Conservation (phyloP, 495 filamentous ascomycete genomes). For the Aspergillus leporis region DNA sequence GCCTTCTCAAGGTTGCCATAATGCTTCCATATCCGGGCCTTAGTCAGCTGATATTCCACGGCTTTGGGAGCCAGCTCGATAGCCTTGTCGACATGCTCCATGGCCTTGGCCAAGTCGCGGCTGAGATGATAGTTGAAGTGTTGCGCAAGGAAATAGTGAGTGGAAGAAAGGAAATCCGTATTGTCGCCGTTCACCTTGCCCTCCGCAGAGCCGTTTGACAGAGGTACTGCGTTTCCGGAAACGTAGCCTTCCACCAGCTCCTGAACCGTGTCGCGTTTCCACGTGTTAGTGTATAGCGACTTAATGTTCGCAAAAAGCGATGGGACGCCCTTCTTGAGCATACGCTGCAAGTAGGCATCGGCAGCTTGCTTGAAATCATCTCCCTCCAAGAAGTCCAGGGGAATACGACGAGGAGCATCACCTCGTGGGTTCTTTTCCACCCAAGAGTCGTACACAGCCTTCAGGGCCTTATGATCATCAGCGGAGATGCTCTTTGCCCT, state of each 20-base stretch:
- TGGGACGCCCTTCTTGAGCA: constrained; percentile 94
- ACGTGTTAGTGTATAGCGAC: constrained; percentile 73
- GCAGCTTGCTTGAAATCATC: constrained; percentile 79
- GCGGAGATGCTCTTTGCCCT: constrained; percentile 63
- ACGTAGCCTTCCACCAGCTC: constrained; percentile 78
- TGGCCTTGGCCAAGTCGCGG: constrained; percentile 78
- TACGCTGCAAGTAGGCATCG: constrained; percentile 76
- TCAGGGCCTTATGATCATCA: constrained; percentile 62
- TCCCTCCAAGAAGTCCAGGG: constrained; percentile 85
- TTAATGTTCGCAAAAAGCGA: constrained; percentile 97
- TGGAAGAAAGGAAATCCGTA: constrained; percentile 66
- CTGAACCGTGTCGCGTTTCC: constrained; percentile 74
- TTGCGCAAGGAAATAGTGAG: constrained; percentile 89
- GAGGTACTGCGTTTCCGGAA: constrained; percentile 39
- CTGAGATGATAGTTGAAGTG: constrained; percentile 94
- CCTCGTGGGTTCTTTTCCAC: constrained; percentile 76
- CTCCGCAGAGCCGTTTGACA: constrained; percentile 49
- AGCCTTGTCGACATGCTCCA: constrained; percentile 77
- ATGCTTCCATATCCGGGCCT: constrained; percentile 94
- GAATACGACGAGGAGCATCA: constrained; percentile 84
- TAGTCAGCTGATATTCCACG: constrained; percentile 93
- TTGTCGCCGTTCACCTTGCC: constrained; percentile 50
- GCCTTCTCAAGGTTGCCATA: constrained; percentile 78
- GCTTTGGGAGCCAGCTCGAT: constrained; percentile 73
- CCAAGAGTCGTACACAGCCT: constrained; percentile 76